Conservation (phyloP, 331 rosid species). For the Acacia pycnantha region DNA sequence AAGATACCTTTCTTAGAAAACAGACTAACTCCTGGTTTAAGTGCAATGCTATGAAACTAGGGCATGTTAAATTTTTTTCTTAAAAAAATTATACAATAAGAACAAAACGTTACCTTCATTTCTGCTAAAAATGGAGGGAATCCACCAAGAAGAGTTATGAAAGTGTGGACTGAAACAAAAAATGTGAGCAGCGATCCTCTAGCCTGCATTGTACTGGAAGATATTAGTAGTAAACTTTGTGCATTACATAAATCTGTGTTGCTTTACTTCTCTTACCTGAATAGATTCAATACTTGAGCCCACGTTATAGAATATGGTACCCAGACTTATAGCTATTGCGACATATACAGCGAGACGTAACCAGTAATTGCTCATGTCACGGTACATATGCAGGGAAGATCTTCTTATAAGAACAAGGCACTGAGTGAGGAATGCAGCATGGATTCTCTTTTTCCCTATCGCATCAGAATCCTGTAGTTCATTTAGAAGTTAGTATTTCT, state of each 20-base stretch:
- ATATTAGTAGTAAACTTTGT: slow-evolving; percentile 15
- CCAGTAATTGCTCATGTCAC: slow-evolving; percentile 74
- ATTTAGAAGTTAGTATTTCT: slow-evolving; percentile 21
- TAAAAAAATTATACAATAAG: not conserved
- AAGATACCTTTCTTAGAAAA: not conserved
- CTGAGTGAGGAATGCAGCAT: slow-evolving; percentile 56
- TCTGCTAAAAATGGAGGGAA: slow-evolving; percentile 49
- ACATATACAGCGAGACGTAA: slow-evolving; percentile 50
- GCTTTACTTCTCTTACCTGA: slow-evolving; percentile 42
- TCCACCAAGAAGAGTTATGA: slow-evolving; percentile 53
- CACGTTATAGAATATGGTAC: slow-evolving; percentile 45
- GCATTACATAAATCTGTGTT: not conserved
- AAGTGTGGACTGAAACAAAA: slow-evolving; percentile 36
- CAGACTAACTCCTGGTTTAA: not conserved
- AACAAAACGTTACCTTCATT: slow-evolving; percentile 37
- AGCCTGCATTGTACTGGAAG: slow-evolving; percentile 28
- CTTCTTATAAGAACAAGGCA: slow-evolving; percentile 54
- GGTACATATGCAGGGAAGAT: slow-evolving; percentile 56
- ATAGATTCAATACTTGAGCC: slow-evolving; percentile 40
- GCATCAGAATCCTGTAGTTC: slow-evolving; percentile 37
- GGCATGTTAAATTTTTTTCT: not conserved
- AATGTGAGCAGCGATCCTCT: slow-evolving; percentile 51
- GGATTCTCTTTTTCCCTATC: slow-evolving; percentile 36
- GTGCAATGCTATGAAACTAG: not conserved
- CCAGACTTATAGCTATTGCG: slow-evolving; percentile 42